A percentile compares a stretch with the other conserved stretches of the same genome.
These are phyloP conservation scores for Polyplosphaeria fusca DNA, from an alignment of 495 filamentous ascomycete genomes.

Conservation along the genomic window DNA sequence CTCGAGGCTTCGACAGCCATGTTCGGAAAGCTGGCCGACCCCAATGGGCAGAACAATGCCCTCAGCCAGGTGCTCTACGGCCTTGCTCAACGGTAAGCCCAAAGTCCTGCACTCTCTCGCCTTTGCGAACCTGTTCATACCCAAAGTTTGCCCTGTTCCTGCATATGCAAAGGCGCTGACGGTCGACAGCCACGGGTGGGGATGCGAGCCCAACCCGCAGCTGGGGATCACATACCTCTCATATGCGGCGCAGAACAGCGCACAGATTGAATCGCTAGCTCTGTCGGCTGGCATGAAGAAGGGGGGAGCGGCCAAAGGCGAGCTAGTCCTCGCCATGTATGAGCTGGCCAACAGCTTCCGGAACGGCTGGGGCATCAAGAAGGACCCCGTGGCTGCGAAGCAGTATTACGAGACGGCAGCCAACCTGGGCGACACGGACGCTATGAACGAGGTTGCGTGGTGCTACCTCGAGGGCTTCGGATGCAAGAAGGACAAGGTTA, in stretches of 20 bases:
- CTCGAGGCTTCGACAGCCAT: constrained; percentile 74
- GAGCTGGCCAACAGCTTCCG: constrained; percentile 94
- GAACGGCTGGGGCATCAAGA: constrained; percentile 89
- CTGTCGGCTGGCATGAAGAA: constrained; percentile 83
- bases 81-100: constrained; percentile 77
- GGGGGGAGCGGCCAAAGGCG: constrained; percentile 91
- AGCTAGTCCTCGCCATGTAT: constrained; percentile 95
- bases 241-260: constrained; percentile 86
- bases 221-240: constrained; percentile 79
- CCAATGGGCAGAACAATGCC: constrained; percentile 80
- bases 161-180: constrained; percentile 12
- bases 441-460: constrained; percentile 96
- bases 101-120: background rate
- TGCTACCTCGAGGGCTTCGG: constrained; percentile 95
- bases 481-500: constrained; percentile 93
- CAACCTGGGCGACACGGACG: constrained; percentile 92
- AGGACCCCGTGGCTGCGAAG: constrained; percentile 82
- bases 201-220: constrained; percentile 66
- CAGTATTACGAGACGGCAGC: constrained; percentile 97
- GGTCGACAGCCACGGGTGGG: constrained; percentile 84
- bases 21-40: constrained; percentile 85
- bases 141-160: constrained; percentile 2
- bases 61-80: constrained; percentile 95
- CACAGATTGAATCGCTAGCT: constrained; percentile 77
- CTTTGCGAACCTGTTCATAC: constrained; percentile 3